Conservation (phyloP, 2,329 filamentous ascomycete genomes). For the Botrytis aclada region DNA sequence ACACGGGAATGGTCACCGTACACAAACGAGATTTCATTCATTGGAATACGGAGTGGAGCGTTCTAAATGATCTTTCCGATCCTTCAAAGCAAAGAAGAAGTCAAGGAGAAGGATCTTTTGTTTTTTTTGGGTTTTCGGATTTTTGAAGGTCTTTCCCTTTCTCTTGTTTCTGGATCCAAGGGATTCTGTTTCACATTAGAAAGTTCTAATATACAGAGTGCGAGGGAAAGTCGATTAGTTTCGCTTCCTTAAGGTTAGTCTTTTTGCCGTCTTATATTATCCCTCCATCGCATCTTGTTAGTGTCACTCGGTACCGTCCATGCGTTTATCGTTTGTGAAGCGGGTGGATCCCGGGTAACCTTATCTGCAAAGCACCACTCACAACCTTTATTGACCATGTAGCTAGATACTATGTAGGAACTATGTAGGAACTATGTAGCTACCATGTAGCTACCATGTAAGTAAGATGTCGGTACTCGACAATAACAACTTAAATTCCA, state of each 20-base stretch:
- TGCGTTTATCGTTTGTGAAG: slow-evolving; percentile 3
- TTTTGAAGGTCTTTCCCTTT: not conserved
- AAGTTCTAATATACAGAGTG: not conserved
- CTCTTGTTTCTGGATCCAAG: not conserved
- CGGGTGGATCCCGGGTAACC: slow-evolving; percentile 1
- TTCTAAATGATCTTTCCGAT: not conserved
- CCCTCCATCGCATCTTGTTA: slow-evolving; percentile 6
- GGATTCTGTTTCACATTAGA: not conserved
- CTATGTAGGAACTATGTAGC: not conserved
- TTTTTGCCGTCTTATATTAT: not conserved
- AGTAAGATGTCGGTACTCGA: not conserved
- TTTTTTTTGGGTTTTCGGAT: not conserved
- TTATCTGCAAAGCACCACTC: not conserved
- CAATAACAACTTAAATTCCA: not conserved
- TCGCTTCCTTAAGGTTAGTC: not conserved
- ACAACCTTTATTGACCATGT: not conserved
- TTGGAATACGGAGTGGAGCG: not conserved
- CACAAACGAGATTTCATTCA: not conserved
- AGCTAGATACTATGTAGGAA: not conserved
- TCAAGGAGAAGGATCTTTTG: not conserved
- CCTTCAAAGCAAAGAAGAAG: not conserved
- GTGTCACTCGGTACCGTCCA: not conserved
- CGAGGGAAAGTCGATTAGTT: not conserved
- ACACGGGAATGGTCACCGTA: not conserved
- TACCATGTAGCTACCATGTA: not conserved